Evolutionary conservation across 129 eudicot species (phyloP), one percentile per base, ranked within the genome.

Genomic region (Artemisia argyi): DNA sequence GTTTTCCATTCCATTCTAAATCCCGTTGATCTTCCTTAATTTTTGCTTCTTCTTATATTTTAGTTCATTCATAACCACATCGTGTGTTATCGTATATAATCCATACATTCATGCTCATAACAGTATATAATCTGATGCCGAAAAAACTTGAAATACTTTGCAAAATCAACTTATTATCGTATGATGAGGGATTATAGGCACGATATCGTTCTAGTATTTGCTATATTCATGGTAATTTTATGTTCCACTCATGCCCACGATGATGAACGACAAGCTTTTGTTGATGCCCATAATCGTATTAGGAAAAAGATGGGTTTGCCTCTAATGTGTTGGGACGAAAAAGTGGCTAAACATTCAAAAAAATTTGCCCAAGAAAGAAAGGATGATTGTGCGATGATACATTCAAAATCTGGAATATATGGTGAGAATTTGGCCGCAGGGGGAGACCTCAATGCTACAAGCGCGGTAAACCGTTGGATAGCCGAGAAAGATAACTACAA

Each of bases 381-480:
- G 19, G 69, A 64, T 39, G 69, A 64, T 39, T 64, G 69, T 64
- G 69, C 69, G 11, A 35, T 64, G 69, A 64, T 64, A 39, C 69
- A 64, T 30, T 35, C 50, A 9, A 50, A 16, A 15, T 3, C 22
- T n/a, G 49, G 16, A 26, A 20, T 12, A 50, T 35, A 11, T 10
- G 69, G 69, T 35, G 69, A 64, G 13, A 64, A 64, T 64, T 35
- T 64, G 69, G 50, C 69, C 2, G 42, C 49, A 3, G 52, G 69
- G 18, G 24, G 24, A 35, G 8, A n/a, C 26, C 49, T 63, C 24
- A 64, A 64, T n/a, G 44, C 18, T 42, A 64, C 69, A 18, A n/a
- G 44, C 12, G 69, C 51, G 0, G 22, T 35, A 10, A 49, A 64
- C 16, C 0, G 17, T 49, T 64, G 69, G 69, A 49, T 64, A 8